A percentile compares a stretch with the other conserved stretches of the same genome.
phyloP scores from a whole-genome alignment of 2,329 filamentous ascomycete genomes.

The Emmonsia crescens region DNA sequence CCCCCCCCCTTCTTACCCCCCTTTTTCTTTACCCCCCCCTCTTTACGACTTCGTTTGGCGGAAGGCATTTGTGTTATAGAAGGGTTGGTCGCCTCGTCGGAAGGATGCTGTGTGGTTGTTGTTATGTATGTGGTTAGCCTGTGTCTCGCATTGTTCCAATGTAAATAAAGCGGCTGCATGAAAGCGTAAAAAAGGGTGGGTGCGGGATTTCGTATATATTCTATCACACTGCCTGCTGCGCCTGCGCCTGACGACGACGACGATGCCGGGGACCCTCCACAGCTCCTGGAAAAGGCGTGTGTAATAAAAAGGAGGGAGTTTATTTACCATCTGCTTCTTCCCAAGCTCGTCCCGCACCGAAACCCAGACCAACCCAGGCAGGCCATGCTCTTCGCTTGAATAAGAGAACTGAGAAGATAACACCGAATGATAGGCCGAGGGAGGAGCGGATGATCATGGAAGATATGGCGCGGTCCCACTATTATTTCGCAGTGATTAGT shows the following conservation, averaged over 20 bases:
- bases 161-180: background rate
- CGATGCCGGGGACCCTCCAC: too few species aligned
- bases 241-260: background rate
- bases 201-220: background rate
- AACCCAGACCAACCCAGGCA: slow-evolving; percentile 86
- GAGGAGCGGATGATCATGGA: slow-evolving; percentile 94
- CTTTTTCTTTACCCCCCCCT: background rate
- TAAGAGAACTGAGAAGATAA: slow-evolving; percentile 95
- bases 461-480: slow-evolving; percentile 99
- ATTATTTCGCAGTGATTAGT: slow-evolving; percentile 7
- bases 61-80: slow-evolving; percentile 16
- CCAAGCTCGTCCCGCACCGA: slow-evolving; percentile 92
- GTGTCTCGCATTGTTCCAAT: background rate
- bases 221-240: background rate
- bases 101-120: slow-evolving; percentile 27
- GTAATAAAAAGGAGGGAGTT: background rate
- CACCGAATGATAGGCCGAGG: slow-evolving; percentile 90
- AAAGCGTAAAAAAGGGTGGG: background rate
- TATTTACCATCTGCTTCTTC: slow-evolving; percentile 86
- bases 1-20: too few species aligned
- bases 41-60: slow-evolving; percentile 23
- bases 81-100: slow-evolving; percentile 32
- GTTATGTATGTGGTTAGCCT: slow-evolving; percentile 11
- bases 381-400: slow-evolving; percentile 99
- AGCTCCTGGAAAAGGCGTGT: background rate